Evolutionary conservation across 2,329 filamentous ascomycete genomes (phyloP), one percentile per base, ranked within the genome.

Genomic region (Cladosporium sp.): DNA sequence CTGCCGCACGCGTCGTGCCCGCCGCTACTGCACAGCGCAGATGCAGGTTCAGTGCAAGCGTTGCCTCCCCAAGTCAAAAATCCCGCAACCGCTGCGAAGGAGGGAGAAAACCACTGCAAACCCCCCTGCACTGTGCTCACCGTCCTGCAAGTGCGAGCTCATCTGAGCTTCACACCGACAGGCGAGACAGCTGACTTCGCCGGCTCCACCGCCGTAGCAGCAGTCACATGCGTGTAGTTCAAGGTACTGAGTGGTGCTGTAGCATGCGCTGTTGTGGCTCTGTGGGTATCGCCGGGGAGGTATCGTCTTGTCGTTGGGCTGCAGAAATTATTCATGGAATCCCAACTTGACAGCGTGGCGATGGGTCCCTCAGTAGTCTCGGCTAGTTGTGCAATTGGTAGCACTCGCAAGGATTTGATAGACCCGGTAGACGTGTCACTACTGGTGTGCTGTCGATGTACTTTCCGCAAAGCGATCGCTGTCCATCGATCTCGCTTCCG

Each of bases 21-120:
- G 59, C 61, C 61, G 61, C 61, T 63, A 63, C 61, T 56, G 61
- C 61, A 56, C 50, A 23, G 50, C 21, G 61, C 61, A 63, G 50
- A 55, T 40, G 61, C 61, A 63, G 61, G 61, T 63, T 63, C 50
- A 21, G 23, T 44, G 49, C 60, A 62, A 40, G 49, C 60, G 49
- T 29, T 33, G 40, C 16, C 18, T 26, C 12, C n/a, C 28, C 56
- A 5, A 28, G 10, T n/a, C 29, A 26, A 61, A 40, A 59, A 44
- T 46, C 35, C 35, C 56, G 56, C 56, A 59, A 40, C 31, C 16
- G 35, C 37, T 33, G 52, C 26, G 26, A 33, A 31, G 52, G n/a
- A 21, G 23, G 29, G 29, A 29, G 11, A 18, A 29, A 21, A 33
- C 52, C 31, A 28, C 52, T 55, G 52, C 52, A 55, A 55, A 31